Evolutionary conservation across 2,329 filamentous ascomycete genomes (phyloP), one percentile per base, ranked within the genome.

Genomic region (Incumbomyces lentus): DNA sequence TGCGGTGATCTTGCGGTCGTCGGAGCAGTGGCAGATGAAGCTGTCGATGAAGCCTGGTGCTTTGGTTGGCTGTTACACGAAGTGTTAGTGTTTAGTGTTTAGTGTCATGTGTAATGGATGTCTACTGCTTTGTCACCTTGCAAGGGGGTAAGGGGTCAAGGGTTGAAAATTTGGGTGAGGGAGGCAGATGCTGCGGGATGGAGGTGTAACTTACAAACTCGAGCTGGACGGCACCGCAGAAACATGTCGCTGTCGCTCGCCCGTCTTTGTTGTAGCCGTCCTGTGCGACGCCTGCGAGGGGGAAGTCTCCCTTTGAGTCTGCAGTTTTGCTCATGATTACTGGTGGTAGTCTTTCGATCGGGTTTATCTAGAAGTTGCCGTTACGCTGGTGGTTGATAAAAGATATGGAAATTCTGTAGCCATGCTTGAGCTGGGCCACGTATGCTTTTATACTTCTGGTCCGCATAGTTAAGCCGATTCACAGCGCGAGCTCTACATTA

Each of bases 1-100:
- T 0, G 76, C 75, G 0, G 75, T 80, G 49, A 82, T 67, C 55
- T 82, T 82, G 55, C 67, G 75, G 61, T 76, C 81, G 61, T 82
- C 77, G 30, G 63, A 59, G 59, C 78, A 82, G 64, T 81, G 68
- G 62, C 77, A 82, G 53, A 80, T 55, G 55, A 80, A 79, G 4
- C 65, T 70, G 49, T 63, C 61, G 14, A 73, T 50, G 0, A 79
- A 58, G 8, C 67, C 71, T 1, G 67, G 66, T 1, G 61, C 67
- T 49, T 69, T 53, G 14, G 63, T 70, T 1, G 74, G 71, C 69
- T 74, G 39, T 22, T 14, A 38, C 44, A 13, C 17, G 17, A 19
- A 33, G 14, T 32, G n/a, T n/a, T n/a, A n/a, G n/a, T n/a, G n/a
- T n/a, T n/a, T n/a, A n/a, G n/a, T n/a, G n/a, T n/a, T n/a, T n/a